Conservation (phyloP, 805 yeast genomes). For the Pichia gijzeniarum region DNA sequence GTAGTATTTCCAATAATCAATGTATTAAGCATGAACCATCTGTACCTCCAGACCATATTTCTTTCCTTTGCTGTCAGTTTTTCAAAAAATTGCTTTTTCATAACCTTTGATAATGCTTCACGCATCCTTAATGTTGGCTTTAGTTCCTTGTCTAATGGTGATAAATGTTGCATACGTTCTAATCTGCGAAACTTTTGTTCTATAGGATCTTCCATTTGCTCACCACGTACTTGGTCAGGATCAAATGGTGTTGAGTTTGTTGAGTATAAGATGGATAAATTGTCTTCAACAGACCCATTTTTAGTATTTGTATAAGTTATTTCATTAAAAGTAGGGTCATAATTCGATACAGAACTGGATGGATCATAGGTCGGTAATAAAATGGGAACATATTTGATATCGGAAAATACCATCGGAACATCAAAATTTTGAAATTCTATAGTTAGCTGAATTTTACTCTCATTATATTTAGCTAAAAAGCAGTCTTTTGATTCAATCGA, state of each 20-base stretch:
- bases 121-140: constrained; percentile 84
- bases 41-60: constrained; percentile 82
- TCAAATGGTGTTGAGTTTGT: constrained; percentile 42
- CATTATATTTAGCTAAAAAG: constrained; percentile 10
- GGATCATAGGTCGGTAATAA: constrained; percentile 23
- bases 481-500: constrained; percentile 22
- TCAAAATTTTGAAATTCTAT: constrained; percentile 63
- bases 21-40: constrained; percentile 71
- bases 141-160: constrained; percentile 72
- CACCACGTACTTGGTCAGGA: constrained; percentile 50
- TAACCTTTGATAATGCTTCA: constrained; percentile 61
- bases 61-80: constrained; percentile 76
- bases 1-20: constrained; percentile 28
- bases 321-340: constrained; percentile 22
- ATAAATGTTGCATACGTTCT: constrained; percentile 75
- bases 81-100: constrained; percentile 77
- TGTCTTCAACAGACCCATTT: constrained; percentile 6
- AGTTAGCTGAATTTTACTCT: constrained; percentile 11
- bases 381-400: constrained; percentile 38
- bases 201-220: constrained; percentile 62
- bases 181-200: constrained; percentile 81
- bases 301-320: constrained; percentile 20
- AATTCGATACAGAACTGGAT: constrained; percentile 15
- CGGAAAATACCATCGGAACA: constrained; percentile 65
- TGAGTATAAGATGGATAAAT: constrained; percentile 1